Base-by-base conservation (phyloP, 1,284 basidiomycete genomes). In the Cryptococcus amylolentus region DNA sequence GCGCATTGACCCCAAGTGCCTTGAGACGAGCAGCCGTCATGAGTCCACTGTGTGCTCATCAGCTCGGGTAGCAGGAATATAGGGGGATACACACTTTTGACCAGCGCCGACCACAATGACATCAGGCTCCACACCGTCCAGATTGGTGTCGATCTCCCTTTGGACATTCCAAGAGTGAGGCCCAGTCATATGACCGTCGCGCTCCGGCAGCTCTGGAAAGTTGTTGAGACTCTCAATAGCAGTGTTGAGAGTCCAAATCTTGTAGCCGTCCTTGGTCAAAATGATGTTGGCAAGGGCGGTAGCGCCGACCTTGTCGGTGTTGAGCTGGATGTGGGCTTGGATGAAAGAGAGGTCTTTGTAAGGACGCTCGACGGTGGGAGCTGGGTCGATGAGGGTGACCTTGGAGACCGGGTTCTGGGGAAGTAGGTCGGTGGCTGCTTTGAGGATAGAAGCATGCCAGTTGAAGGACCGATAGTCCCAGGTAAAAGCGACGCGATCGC, bases 381-480 rank as follows among this genome's bases (percentile, higher is more conserved):
- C 18, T 20, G 69, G 76, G 18, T 76, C 69, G 39, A 70, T 60
- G 35, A 85, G 70, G 55, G 71, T 65, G 59, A 84, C 71, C 9
- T 75, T 65, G n/a, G 69, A 2, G 78, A 64, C 45, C 2, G 18
- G 40, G 14, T 57, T 62, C 1, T 35, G 3, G n/a, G 65, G 62
- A 0, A 64, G 37, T 3, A 69, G 60, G 35, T 69, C 66, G 16
- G 12, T 40, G 18, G 68, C 65, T 1, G 69, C 69, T 18, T 41
- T 31, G 10, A 12, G 16, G 62, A 86, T 81, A 51, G 68, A 67
- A 3, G 69, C 45, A 13, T 59, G 54, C 18, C 81, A 80, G 52
- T 80, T 78, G 71, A 86, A 83, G 0, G 85, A 86, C 47, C 85
- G 82, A 64, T 86, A 82, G 61, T 84, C 81, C 84, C 84, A 86